Conservation (phyloP, 352 stramenopile species). For the Plasmopara halstedii region DNA sequence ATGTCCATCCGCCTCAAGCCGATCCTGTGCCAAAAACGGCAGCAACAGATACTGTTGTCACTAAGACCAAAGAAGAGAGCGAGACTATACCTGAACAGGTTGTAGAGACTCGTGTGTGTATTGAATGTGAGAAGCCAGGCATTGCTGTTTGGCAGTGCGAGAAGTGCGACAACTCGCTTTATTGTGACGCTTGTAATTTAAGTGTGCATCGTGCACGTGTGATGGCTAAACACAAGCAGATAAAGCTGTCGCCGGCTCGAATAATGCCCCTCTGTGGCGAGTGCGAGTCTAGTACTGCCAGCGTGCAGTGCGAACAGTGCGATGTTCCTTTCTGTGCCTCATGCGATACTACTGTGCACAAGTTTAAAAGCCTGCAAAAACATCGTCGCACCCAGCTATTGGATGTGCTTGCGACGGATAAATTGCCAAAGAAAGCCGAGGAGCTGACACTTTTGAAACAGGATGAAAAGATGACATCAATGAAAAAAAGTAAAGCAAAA, state of each 20-base stretch:
- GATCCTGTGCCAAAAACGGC: not conserved
- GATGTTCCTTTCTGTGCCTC: slow-evolving; percentile 41
- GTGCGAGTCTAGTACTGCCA: slow-evolving; percentile 34
- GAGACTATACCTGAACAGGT: slow-evolving; percentile 7
- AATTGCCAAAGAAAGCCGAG: slow-evolving; percentile 8
- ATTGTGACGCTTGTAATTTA: slow-evolving; percentile 54
- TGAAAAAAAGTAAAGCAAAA: not conserved
- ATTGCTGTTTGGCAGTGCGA: slow-evolving; percentile 41
- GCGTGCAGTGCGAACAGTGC: slow-evolving; percentile 48
- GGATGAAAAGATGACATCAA: slow-evolving; percentile 6
- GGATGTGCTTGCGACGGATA: slow-evolving; percentile 6
- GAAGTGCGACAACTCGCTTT: slow-evolving; percentile 51
- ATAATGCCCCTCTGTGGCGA: slow-evolving; percentile 38
- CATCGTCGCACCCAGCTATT: slow-evolving; percentile 29
- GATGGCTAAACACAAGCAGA: slow-evolving; percentile 48
- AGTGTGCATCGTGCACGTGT: slow-evolving; percentile 54
- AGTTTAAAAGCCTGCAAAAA: slow-evolving; percentile 61
- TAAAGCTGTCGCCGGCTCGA: slow-evolving; percentile 23
- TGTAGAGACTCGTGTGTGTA: slow-evolving; percentile 33
- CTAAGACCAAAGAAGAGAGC: slow-evolving; percentile 1
- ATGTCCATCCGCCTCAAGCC: slow-evolving; percentile 23
- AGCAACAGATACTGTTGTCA: slow-evolving; percentile 2
- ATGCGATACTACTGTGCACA: slow-evolving; percentile 57
- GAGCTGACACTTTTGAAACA: not conserved
- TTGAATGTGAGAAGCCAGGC: slow-evolving; percentile 50